Base-by-base conservation (phyloP, 2,329 filamentous ascomycete genomes). In the Pleochaeta shiraiana region DNA sequence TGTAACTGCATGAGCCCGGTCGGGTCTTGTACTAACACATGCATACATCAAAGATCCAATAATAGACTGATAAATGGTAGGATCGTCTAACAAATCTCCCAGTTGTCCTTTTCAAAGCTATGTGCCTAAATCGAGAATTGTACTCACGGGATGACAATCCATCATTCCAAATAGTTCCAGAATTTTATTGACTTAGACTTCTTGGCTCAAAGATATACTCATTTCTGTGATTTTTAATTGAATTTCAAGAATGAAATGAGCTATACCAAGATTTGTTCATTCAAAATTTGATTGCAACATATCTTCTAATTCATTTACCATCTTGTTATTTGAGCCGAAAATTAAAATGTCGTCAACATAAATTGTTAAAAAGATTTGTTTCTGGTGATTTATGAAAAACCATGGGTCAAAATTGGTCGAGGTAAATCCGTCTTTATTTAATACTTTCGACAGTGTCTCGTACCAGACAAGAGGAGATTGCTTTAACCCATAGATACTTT, bases 1-100 rank as follows among this genome's bases (percentile, higher is more conserved):
- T 12, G 59, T 62, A 30, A 39, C 59, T 43, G 37, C 19, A 62
- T 62, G 59, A 3, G 59, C 34, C 43, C 43, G 33, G 21, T 62
- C 59, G 28, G 59, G 59, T 43, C 34, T 33, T 62, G 59, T 62
- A 43, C 33, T 34, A 26, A 62, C 28, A 62, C 26, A 47, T 5
- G 19, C 60, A 63, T 63, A 63, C 60, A 63, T 63, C 28, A 63
- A 31, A 5, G 60, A 63, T 12, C 60, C 60, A 4, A 63, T 31
- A 11, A 63, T 28, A n/a, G 60, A 63, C 47, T 63, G 60, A 21
- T 47, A 63, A 7, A 24, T 47, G 14, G 4, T 63, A 19, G 24
- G 16, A 63, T 63, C 16, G 14, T 63, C 37, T 14, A 63, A 28
- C 39, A n/a, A 7, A 6, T 61, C 57, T 19, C 21, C 31, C 21